A percentile compares a stretch with the other conserved stretches of the same genome.
These are phyloP conservation scores for Scutellaria galericulata DNA, from an alignment of 257 asterid species.

Conservation along the genomic window DNA sequence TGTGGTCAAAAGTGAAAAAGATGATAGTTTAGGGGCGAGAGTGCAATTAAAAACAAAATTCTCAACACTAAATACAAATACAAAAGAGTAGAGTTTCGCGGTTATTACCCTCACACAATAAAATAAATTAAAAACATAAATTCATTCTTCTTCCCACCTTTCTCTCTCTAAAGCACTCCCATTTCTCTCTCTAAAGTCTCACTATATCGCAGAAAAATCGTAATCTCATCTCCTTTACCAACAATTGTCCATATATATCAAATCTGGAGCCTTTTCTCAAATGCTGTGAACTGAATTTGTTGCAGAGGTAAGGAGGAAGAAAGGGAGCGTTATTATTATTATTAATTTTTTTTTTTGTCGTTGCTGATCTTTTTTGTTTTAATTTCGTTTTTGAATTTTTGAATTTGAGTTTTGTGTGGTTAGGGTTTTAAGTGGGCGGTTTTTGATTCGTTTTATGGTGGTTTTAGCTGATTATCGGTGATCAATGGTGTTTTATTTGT, in stretches of 20 bases:
- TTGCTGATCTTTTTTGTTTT: slow-evolving; percentile 41
- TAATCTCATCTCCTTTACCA: slow-evolving; percentile 41
- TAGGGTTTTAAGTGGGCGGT: slow-evolving; percentile 32
- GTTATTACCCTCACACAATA: slow-evolving; percentile 46
- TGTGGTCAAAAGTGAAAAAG: neutral
- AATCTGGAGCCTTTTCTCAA: slow-evolving; percentile 33
- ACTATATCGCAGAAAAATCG: slow-evolving; percentile 41
- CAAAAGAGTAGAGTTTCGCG: slow-evolving; percentile 59
- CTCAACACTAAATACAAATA: slow-evolving; percentile 35
- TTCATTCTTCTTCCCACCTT: slow-evolving; percentile 46
- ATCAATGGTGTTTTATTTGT: slow-evolving; percentile 18
- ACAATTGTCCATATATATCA: slow-evolving; percentile 31
- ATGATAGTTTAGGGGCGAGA: slow-evolving; percentile 21
- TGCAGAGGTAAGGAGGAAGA: slow-evolving; percentile 39
- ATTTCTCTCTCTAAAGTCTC: slow-evolving; percentile 52
- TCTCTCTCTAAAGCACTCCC: slow-evolving; percentile 47
- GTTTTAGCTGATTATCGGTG: slow-evolving; percentile 32
- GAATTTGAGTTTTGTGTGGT: slow-evolving; percentile 32
- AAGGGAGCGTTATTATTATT: slow-evolving; percentile 11
- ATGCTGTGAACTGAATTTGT: slow-evolving; percentile 51
- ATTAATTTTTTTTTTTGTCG: neutral
- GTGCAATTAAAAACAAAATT: slow-evolving; percentile 31
- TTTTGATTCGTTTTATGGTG: slow-evolving; percentile 32
- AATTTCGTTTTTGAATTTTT: slow-evolving; percentile 27
- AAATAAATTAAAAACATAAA: slow-evolving; percentile 31